These are phyloP conservation scores for Microbotryomycetes sp. DNA, from an alignment of 1,284 basidiomycete genomes.

Conservation along the genomic window DNA sequence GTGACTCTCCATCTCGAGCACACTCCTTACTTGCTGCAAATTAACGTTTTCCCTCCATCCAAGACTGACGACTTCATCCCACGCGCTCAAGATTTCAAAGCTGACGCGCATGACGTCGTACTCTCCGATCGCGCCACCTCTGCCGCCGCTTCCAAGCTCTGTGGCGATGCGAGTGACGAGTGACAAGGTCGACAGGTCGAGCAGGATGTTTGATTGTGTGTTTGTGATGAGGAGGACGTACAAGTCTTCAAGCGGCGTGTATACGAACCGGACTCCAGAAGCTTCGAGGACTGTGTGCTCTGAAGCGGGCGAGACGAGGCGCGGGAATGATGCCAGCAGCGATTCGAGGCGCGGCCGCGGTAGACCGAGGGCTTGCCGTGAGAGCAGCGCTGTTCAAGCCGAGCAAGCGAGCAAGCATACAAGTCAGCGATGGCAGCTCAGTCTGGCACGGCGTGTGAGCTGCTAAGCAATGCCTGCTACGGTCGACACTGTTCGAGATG, in stretches of 20 bases:
- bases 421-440: too few relatives aligned
- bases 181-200: constrained; percentile 94
- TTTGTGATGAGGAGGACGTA: constrained; percentile 98
- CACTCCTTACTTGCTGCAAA: constrained; percentile 80
- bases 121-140: constrained; percentile 67
- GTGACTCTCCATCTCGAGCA: constrained; percentile 97
- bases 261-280: constrained; percentile 82
- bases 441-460: neutral
- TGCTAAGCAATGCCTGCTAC: too few relatives aligned
- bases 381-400: constrained; percentile 70
- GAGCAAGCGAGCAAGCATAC: neutral
- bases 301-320: constrained; percentile 82
- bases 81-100: constrained; percentile 92
- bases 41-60: constrained; percentile 93
- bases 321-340: constrained; percentile 92
- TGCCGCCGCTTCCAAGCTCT: constrained; percentile 62
- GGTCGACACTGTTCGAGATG: too few relatives aligned
- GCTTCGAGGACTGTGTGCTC: constrained; percentile 91
- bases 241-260: constrained; percentile 95
- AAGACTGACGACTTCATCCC: constrained; percentile 91
- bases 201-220: constrained; percentile 94
- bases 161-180: constrained; percentile 90
- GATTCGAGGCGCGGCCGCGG: constrained; percentile 87
- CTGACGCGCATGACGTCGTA: constrained; percentile 82
- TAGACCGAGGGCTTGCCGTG: constrained; percentile 93